phyloP scores from a whole-genome alignment of 495 filamentous ascomycete genomes.

The Aspergillus sclerotiicarbonarius region DNA sequence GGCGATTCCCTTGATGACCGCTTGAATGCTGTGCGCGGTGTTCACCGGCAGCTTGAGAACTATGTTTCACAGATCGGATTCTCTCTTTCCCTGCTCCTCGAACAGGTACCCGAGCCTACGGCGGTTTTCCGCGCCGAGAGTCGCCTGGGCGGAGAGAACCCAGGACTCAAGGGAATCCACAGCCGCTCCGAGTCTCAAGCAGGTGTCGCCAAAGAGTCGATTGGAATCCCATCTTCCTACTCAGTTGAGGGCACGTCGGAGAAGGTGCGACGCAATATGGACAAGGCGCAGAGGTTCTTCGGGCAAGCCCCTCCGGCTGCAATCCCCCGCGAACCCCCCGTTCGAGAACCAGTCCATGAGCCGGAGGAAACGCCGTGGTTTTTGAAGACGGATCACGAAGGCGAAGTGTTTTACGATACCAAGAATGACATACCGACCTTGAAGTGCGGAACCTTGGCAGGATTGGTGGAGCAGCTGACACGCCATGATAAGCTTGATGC shows the following conservation, averaged over 20 bases:
- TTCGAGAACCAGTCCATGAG: constrained; percentile 46
- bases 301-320: constrained; percentile 71
- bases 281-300: constrained; percentile 85
- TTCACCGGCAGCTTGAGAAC: constrained; percentile 76
- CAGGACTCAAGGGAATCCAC: constrained; percentile 26
- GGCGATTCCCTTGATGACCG: constrained; percentile 90
- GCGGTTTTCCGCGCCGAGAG: constrained; percentile 33
- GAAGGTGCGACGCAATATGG: constrained; percentile 65
- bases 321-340: constrained; percentile 41
- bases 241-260: constrained; percentile 54
- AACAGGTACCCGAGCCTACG: constrained; percentile 60
- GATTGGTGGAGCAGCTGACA: constrained; percentile 92
- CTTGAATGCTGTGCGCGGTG: constrained; percentile 70
- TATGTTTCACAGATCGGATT: constrained; percentile 84
- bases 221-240: constrained; percentile 68
- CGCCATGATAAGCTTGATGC: constrained; percentile 93
- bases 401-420: constrained; percentile 83
- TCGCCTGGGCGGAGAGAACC: constrained; percentile 34
- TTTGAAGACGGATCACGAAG: constrained; percentile 83
- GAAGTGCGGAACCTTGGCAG: constrained; percentile 84
- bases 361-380: constrained; percentile 79
- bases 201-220: constrained; percentile 31
- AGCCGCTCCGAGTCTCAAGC: constrained; percentile 36
- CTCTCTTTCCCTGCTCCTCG: constrained; percentile 80
- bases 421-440: constrained; percentile 70